Evolutionary conservation across 352 stramenopile genomes (phyloP), one percentile per base, ranked within the genome.

Genomic region (Phytophthora hybrid): DNA sequence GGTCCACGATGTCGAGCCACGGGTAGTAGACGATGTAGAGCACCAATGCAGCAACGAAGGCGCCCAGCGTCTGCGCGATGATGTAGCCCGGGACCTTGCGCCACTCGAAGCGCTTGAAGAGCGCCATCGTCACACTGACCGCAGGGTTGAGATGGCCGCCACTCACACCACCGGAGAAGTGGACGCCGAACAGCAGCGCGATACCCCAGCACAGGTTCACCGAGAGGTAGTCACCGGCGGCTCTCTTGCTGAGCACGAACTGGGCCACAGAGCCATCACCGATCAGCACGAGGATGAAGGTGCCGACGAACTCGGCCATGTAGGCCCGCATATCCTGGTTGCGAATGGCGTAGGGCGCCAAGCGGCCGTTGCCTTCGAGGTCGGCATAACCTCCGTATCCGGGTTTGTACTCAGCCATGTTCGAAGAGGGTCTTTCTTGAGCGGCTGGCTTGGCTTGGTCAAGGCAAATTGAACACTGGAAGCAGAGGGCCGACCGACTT

Each of bases 161-260:
- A 34, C 82, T 91, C 26, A 93, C 83, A 46, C 84, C 87, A 9
- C 81, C 86, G 16, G 86, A 92, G 13, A 81, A 78, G 71, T 92
- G 90, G 4, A 93, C 71, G 1, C 84, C 86, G 72, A 92, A 83
- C 80, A 92, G 90, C 39, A 93, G 68, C 46, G 83, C 86, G 53
- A 93, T 92, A 29, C 86, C 84, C 60, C 87, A 93, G 52, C 86
- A 84, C 26, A 93, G 49, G 19, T 84, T 88, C 63, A 93, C 91
- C 37, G 84, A 91, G 6, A 82, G 80, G 83, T 86, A 93, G 70
- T 92, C 83, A 13, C 86, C 86, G 4, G 86, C 86, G 18, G 69
- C 73, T 47, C 85, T 71, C 14, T 85, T 85, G 71, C 84, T 84
- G 31, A 82, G 57, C 9, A 84, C 82, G 32, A 85, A 83, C 63